phyloP scores from a whole-genome alignment of 345 rosid species.

The Firmiana major region DNA sequence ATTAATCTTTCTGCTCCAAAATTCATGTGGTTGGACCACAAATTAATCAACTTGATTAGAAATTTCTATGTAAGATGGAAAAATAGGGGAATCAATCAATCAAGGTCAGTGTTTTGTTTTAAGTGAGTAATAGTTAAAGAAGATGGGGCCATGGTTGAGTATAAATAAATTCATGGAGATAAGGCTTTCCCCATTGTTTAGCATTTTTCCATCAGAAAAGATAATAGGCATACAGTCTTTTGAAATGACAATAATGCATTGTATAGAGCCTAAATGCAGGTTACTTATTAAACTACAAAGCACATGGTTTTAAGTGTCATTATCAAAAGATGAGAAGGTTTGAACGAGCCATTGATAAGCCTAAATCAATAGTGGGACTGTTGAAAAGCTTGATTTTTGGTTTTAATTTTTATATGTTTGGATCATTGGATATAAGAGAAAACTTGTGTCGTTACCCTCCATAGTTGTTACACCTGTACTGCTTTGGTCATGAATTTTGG shows the following conservation, averaged over 20 bases:
- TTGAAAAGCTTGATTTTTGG: too few species aligned
- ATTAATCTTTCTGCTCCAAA: neutral
- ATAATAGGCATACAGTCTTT: neutral
- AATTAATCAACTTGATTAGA: neutral
- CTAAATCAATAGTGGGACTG: too few species aligned
- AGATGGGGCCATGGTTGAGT: neutral
- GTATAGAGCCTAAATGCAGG: neutral
- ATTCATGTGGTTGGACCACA: neutral
- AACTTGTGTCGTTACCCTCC: neutral
- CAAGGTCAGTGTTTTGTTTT: neutral
- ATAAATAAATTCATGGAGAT: neutral
- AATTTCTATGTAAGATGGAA: neutral
- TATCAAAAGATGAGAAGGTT: neutral
- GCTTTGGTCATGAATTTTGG: neutral
- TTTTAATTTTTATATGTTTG: too few species aligned
- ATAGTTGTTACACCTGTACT: neutral
- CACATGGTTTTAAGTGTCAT: conserved; percentile 2
- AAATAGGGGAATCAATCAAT: neutral
- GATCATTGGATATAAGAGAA: neutral
- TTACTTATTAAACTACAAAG: neutral
- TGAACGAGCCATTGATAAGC: neutral
- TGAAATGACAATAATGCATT: neutral
- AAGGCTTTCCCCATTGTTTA: neutral
- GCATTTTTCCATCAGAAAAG: neutral
- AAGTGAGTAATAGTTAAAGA: conserved; percentile 1